Percentiles rank a stretch among this genome's conserved stretches.
phyloP scores from a whole-genome alignment of 805 yeast species.

The Ogataea paradorogensis region DNA sequence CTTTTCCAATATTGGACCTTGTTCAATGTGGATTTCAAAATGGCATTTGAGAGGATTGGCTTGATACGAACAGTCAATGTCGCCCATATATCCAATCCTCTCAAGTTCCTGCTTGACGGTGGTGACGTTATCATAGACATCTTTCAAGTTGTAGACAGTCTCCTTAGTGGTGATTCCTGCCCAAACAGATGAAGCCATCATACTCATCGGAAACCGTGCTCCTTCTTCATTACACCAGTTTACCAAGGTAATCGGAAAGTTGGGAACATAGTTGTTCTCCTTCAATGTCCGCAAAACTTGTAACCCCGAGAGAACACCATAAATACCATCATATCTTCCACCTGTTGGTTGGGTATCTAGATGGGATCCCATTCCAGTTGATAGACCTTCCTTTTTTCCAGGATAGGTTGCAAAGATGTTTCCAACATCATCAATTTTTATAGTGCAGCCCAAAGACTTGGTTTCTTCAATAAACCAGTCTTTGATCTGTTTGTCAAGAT shows the following conservation, averaged over 20 bases:
- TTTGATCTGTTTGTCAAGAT: constrained; percentile 59
- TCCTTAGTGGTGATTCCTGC: constrained; percentile 48
- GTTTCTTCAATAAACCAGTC: constrained; percentile 64
- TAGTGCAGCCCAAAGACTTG: constrained; percentile 50
- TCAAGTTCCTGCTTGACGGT: constrained; percentile 53
- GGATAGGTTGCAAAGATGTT: constrained; percentile 66
- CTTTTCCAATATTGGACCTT: constrained; percentile 68
- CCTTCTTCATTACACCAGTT: constrained; percentile 82
- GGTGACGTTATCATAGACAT: constrained; percentile 49
- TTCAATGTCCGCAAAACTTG: constrained; percentile 65
- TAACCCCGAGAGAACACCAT: constrained; percentile 64
- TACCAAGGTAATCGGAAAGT: constrained; percentile 61
- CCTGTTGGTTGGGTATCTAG: constrained; percentile 79
- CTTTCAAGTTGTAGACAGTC: constrained; percentile 48
- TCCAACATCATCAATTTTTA: constrained; percentile 63
- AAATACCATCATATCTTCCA: constrained; percentile 72
- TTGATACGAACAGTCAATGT: constrained; percentile 43
- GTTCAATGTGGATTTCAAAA: constrained; percentile 74
- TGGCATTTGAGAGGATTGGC: constrained; percentile 61
- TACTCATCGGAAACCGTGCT: constrained; percentile 67
- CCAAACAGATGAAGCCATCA: constrained; percentile 69
- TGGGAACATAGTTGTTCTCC: constrained; percentile 56
- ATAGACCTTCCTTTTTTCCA: constrained; percentile 41
- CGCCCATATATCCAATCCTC: constrained; percentile 64
- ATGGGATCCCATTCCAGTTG: constrained; percentile 69